Conservation (phyloP, 1,139 yeast species). For the Hansenula sp. region DNA sequence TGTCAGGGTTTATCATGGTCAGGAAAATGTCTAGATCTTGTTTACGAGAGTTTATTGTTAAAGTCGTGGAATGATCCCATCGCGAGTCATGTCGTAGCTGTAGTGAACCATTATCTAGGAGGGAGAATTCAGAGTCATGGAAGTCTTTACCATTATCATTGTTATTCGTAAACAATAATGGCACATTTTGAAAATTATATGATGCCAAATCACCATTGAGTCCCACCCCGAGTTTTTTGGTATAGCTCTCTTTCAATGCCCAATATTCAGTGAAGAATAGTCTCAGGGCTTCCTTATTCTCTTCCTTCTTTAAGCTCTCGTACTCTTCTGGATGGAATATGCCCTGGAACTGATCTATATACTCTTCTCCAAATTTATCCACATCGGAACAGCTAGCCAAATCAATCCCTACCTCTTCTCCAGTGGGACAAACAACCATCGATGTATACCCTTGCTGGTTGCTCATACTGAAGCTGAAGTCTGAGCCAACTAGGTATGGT, state of each 20-base stretch:
- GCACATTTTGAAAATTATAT: slow-evolving; percentile 24
- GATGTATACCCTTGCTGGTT: slow-evolving; percentile 51
- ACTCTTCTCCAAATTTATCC: slow-evolving; percentile 25
- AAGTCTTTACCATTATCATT: background rate
- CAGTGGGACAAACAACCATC: slow-evolving; percentile 34
- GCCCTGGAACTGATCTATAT: slow-evolving; percentile 41
- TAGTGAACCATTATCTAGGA: background rate
- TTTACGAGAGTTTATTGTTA: background rate
- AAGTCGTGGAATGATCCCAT: background rate
- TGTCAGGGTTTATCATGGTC: slow-evolving; percentile 5
- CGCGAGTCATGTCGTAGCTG: background rate
- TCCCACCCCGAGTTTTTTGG: slow-evolving; percentile 61
- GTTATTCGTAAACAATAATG: background rate
- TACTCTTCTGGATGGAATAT: slow-evolving; percentile 46
- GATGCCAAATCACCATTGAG: slow-evolving; percentile 45
- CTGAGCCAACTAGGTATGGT: slow-evolving; percentile 29
- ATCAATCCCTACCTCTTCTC: slow-evolving; percentile 52
- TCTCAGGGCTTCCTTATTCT: slow-evolving; percentile 10
- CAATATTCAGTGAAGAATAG: slow-evolving; percentile 50
- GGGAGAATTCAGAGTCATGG: too few relatives aligned
- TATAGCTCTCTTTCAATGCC: slow-evolving; percentile 72
- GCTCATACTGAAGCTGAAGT: slow-evolving; percentile 45
- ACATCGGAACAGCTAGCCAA: slow-evolving; percentile 52
- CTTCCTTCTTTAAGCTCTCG: slow-evolving; percentile 23
- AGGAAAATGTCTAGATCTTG: background rate